A percentile compares a stretch with the other conserved stretches of the same genome.
Conservation (phyloP, 768 basidiomycete species). For the Lanmaoa rubissima region DNA sequence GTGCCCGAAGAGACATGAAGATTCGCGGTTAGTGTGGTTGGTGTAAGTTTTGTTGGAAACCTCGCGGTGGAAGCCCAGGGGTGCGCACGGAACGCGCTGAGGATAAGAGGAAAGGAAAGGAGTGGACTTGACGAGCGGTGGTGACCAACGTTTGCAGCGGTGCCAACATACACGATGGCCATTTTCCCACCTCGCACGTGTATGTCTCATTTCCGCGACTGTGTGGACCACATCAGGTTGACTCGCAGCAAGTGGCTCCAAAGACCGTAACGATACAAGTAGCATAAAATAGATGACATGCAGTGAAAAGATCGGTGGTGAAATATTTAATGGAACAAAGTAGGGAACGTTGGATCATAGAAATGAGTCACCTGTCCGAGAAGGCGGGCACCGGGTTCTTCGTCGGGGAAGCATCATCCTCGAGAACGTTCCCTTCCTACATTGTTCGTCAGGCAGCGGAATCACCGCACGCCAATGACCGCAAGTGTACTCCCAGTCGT, state of each 20-base stretch:
- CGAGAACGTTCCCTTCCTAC: conserved; percentile 43
- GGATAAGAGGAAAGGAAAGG: neutral
- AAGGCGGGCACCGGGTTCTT: neutral
- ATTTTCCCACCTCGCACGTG: conserved; percentile 20
- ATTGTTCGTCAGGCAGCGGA: conserved; percentile 48
- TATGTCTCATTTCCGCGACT: conserved; percentile 13
- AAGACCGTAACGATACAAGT: neutral
- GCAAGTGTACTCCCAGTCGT: conserved; percentile 47
- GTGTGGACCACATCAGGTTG: conserved; percentile 1
- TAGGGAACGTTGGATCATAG: neutral
- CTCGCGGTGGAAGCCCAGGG: neutral
- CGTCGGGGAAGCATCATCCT: conserved; percentile 8
- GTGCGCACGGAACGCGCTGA: neutral
- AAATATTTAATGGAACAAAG: neutral
- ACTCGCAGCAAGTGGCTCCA: conserved; percentile 2
- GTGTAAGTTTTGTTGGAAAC: neutral
- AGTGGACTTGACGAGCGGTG: neutral
- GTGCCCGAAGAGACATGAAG: conserved; percentile 58
- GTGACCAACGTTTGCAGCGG: neutral
- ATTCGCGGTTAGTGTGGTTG: neutral
- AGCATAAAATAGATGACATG: neutral
- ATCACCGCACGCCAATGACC: conserved; percentile 56
- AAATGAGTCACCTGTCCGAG: neutral
- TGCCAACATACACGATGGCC: neutral
- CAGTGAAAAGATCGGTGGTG: neutral